Conservation (phyloP, 345 rosid species). For the Syzygium aromaticum region DNA sequence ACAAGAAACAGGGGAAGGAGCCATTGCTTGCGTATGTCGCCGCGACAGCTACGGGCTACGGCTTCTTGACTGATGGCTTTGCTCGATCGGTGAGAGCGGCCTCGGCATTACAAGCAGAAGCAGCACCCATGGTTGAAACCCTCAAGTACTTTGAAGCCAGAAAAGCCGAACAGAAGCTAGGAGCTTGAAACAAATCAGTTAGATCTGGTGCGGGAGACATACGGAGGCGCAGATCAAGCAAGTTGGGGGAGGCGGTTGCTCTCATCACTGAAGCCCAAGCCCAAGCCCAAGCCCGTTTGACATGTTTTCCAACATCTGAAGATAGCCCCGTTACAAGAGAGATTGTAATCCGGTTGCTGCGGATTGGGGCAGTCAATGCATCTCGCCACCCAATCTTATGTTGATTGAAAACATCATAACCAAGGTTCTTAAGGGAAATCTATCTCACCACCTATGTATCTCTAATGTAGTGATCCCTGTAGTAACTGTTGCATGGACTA, state of each 20-base stretch:
- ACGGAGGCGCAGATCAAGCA: not conserved
- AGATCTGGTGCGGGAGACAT: fast-evolving
- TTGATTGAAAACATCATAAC: not conserved
- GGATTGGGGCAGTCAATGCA: not conserved
- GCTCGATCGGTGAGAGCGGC: not conserved
- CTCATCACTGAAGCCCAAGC: not conserved
- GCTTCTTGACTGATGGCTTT: not conserved
- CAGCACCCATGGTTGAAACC: not conserved
- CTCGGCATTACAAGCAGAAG: not conserved
- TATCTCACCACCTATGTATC: not conserved
- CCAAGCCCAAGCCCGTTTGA: not conserved
- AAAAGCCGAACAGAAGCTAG: fast-evolving
- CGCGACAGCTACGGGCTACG: not conserved
- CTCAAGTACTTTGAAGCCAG: not conserved
- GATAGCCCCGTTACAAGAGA: not conserved
- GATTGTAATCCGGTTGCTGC: not conserved
- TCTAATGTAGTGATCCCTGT: not conserved
- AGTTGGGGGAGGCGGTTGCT: not conserved
- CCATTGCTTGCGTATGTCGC: no score
- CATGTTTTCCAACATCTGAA: not conserved
- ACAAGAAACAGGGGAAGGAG: no score
- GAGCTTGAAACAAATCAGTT: not conserved
- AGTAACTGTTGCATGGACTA: not conserved
- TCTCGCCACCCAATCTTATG: not conserved
- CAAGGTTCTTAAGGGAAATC: not conserved